These are phyloP conservation scores for Nicotiana tabacum DNA, from an alignment of 257 asterid genomes.

Conservation along the genomic window DNA sequence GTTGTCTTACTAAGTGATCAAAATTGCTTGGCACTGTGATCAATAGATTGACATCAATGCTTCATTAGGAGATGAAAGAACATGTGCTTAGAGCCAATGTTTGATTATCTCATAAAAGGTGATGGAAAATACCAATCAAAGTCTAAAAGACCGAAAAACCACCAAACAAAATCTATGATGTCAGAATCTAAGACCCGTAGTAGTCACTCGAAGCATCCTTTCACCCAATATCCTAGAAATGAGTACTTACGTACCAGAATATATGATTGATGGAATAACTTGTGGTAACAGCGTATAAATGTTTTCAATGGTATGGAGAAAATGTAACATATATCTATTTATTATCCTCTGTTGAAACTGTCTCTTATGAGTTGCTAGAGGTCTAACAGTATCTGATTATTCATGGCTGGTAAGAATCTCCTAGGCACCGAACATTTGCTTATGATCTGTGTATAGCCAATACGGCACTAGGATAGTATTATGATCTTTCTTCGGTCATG, in stretches of 20 bases:
- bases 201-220: neutral
- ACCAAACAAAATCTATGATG: neutral
- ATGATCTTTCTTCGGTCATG: neutral
- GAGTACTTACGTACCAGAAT: neutral
- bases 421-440: neutral
- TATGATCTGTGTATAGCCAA: neutral
- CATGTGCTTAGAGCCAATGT: neutral
- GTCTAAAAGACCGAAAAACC: neutral
- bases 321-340: neutral
- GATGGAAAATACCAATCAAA: neutral
- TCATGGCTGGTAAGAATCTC: neutral
- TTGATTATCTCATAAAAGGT: neutral
- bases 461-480: neutral
- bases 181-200: neutral
- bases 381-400: neutral
- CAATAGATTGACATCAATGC: neutral
- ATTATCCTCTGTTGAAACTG: neutral
- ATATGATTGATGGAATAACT: neutral
- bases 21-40: neutral
- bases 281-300: neutral
- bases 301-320: neutral
- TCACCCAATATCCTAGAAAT: neutral
- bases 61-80: neutral
- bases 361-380: neutral
- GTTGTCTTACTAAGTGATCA: neutral